Evolutionary conservation across 305 asterid species (phyloP), one percentile per base, ranked within the genome.

Genomic region (Striga hermonthica): DNA sequence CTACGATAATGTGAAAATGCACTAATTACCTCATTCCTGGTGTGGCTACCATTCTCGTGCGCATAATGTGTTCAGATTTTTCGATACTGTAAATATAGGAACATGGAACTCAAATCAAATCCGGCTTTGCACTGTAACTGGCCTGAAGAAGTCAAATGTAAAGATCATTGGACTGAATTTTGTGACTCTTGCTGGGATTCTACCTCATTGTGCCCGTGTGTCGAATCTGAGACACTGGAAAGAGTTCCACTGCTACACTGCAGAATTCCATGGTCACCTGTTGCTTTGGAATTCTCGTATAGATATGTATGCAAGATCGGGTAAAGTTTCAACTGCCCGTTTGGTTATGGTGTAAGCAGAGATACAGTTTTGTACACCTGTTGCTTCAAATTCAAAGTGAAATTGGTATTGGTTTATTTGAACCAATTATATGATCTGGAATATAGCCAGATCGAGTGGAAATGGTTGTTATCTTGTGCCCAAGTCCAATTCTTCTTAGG

Each of bases 81-180:
- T 79, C 47, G 83, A 79, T 57, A 73, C 64, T 66, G 82, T 72
- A 72, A 76, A 54, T 72, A 64, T 82, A 50, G 76, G 81, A 62
- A 75, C 92, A 57, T 91, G 95, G 98, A 91, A 89, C 75, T 83
- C 96, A 41, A 41, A 86, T 89, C 74, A 83, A 88, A 67, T 80
- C 92, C 52, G 95, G 96, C 39, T 82, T 81, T 45, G 74, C 95
- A 34, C 82, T 52, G 57, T 84, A 82, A 82, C 72, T 64, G 57
- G 59, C 75, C 81, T 52, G 95, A 86, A 68, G 95, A 91, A 75
- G 83, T 95, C 60, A 70, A 80, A 1, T 79, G 73, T 72, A 78
- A 86, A 73, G 95, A 86, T 80, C 8, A 55, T 78, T 4, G 60
- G 74, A 75, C 98, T 89, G 22, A 91, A 84, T 75, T 81, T 55